These are phyloP conservation scores for Verticillium albo-atrum DNA, from an alignment of 2,329 filamentous ascomycete genomes.

Conservation along the genomic window DNA sequence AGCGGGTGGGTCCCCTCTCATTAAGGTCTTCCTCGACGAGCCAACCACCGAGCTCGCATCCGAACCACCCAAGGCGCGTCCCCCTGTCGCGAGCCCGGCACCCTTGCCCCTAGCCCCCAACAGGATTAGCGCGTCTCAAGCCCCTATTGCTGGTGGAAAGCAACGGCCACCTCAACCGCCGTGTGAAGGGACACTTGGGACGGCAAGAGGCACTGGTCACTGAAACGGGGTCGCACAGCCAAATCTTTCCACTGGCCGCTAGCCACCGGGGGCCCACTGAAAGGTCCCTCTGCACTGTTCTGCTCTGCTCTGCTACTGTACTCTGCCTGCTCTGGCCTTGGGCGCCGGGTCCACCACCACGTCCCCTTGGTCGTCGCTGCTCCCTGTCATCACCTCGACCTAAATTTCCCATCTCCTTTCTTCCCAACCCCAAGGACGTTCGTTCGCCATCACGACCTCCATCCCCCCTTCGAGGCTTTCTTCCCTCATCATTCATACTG, in stretches of 20 bases:
- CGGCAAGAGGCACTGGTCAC: constrained; percentile 1
- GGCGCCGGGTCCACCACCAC: not conserved
- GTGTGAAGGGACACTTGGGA: not conserved
- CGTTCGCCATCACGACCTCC: constrained; percentile 7
- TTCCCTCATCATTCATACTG: constrained; percentile 12
- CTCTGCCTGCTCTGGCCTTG: not conserved
- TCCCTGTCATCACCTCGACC: constrained; percentile 4
- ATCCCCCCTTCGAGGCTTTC: constrained; percentile 4
- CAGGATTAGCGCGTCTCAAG: not conserved
- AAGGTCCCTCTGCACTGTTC: not conserved
- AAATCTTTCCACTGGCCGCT: not conserved
- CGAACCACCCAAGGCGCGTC: not conserved
- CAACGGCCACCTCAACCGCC: not conserved
- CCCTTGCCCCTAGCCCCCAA: not conserved
- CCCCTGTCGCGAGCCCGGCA: constrained; percentile 1
- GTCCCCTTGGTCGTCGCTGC: not conserved
- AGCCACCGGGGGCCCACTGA: too few species aligned
- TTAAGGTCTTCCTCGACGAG: not conserved
- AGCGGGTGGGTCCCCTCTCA: not conserved
- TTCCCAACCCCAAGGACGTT: not conserved
- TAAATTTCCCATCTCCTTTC: constrained; percentile 13
- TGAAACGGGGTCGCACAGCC: constrained; percentile 4
- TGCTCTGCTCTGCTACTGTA: not conserved
- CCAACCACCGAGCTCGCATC: not conserved
- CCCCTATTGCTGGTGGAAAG: constrained; percentile 2